A percentile compares a stretch with the other conserved stretches of the same genome.
These are phyloP conservation scores for Leccinum disarticulatum DNA, from an alignment of 768 basidiomycete species.

Conservation along the genomic window DNA sequence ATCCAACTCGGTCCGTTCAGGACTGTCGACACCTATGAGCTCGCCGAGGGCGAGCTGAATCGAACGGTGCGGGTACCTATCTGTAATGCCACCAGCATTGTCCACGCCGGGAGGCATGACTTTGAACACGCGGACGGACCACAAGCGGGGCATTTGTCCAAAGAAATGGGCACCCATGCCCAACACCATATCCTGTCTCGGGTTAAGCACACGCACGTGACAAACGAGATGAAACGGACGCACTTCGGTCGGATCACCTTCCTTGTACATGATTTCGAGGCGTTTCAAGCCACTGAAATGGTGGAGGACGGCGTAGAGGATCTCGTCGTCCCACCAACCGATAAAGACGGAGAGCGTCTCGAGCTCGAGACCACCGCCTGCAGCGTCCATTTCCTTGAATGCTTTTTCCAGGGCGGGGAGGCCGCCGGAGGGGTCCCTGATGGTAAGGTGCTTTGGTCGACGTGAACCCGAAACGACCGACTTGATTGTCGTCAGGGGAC, in stretches of 20 bases:
- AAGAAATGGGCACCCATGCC: constrained; percentile 47
- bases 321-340: constrained; percentile 48
- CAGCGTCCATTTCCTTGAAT: constrained; percentile 26
- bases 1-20: constrained; percentile 19
- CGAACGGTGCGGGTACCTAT: constrained; percentile 14
- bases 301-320: constrained; percentile 41
- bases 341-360: constrained; percentile 36
- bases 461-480: constrained; percentile 23
- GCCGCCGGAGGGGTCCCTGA: constrained; percentile 25
- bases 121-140: constrained; percentile 41
- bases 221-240: constrained; percentile 7
- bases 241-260: constrained; percentile 43
- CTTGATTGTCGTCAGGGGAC: constrained; percentile 29
- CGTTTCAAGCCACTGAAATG: constrained; percentile 38
- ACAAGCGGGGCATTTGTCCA: constrained; percentile 34
- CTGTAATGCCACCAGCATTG: constrained; percentile 7
- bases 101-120: constrained; percentile 18
- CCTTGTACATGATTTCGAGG: constrained; percentile 41
- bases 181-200: constrained; percentile 36
- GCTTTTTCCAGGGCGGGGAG: constrained; percentile 25
- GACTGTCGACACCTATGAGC: constrained; percentile 6
- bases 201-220: not conserved
- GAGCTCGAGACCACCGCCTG: constrained; percentile 20
- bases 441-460: constrained; percentile 21
- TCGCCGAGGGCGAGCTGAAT: constrained; percentile 13